Conservation (phyloP, 441 rosid species). For the Capsella rubella region DNA sequence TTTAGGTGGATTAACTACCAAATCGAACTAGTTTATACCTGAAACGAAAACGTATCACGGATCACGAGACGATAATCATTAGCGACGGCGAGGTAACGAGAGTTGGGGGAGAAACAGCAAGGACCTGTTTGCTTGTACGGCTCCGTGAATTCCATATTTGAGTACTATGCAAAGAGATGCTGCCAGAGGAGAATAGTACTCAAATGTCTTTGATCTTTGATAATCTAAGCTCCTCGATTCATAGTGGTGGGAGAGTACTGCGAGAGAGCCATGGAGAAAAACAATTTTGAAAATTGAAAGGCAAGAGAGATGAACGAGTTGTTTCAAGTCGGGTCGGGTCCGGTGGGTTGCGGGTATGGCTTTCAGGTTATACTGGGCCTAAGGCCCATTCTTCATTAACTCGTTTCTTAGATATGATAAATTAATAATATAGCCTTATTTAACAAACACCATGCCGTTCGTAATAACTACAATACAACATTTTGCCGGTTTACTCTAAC, state of each 20-base stretch:
- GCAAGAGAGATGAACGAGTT: constrained; percentile 1
- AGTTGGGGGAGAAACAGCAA: constrained; percentile 88
- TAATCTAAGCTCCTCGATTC: constrained; percentile 29
- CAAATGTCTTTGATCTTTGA: constrained; percentile 18
- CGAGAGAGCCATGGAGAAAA: constrained; percentile 31
- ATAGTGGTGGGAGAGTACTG: constrained; percentile 27
- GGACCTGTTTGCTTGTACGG: constrained; percentile 89
- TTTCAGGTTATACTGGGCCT: constrained; percentile 3
- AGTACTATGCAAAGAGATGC: neutral
- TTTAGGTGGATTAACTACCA: neutral
- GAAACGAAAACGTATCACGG: constrained; percentile 83
- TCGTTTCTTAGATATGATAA: neutral
- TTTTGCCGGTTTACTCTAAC: constrained; percentile 12
- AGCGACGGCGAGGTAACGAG: constrained; percentile 90
- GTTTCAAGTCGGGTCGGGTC: constrained; percentile 17
- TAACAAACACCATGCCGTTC: neutral
- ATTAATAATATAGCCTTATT: neutral
- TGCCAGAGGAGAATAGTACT: no score
- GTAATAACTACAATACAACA: neutral
- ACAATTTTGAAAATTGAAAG: constrained; percentile 35
- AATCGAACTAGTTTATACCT: constrained; percentile 50
- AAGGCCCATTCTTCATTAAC: neutral
- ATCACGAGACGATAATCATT: constrained; percentile 93
- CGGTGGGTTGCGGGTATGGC: neutral
- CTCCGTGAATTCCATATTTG: constrained; percentile 91